Evolutionary conservation across 345 rosid species (phyloP).

Genomic region (Gossypium mustelinum): DNA sequence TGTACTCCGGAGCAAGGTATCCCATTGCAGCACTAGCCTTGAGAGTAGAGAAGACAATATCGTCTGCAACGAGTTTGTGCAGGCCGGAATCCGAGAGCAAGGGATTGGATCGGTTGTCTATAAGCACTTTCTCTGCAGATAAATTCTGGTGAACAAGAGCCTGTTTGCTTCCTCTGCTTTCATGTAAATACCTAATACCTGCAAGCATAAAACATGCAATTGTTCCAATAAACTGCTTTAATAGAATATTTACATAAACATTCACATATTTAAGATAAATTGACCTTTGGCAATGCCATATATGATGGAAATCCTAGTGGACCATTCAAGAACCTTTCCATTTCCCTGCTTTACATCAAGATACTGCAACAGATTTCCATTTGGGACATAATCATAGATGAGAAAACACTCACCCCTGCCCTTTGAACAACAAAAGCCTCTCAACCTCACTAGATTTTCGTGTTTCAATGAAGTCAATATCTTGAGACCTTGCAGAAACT

Average conservation of each 20-base stretch:
- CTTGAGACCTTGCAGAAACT: conserved; percentile 78
- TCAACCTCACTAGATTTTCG: conserved; percentile 65
- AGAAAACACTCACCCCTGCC: conserved; percentile 95
- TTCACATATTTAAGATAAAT: conserved; percentile 5
- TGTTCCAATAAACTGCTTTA: not conserved
- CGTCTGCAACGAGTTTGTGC: conserved; percentile 86
- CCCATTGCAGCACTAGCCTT: conserved; percentile 99
- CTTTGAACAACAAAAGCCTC: conserved; percentile 93
- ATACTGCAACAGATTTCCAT: conserved; percentile 73
- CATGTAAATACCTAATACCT: conserved; percentile 79
- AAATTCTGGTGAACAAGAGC: conserved; percentile 75
- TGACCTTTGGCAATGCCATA: conserved; percentile 84
- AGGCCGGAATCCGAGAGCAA: conserved; percentile 76
- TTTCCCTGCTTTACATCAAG: conserved; percentile 59
- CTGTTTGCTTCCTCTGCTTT: conserved; percentile 53
- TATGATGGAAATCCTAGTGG: conserved; percentile 68
- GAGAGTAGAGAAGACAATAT: conserved; percentile 76
- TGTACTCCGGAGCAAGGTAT: conserved; percentile 92
- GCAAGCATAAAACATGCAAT: conserved; percentile 15
- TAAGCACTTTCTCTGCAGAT: conserved; percentile 75
- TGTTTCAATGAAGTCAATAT: conserved; percentile 66
- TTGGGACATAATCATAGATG: conserved; percentile 74
- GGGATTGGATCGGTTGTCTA: conserved; percentile 67
- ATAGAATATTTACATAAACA: not conserved
- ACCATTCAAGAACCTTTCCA: conserved; percentile 77